Base-by-base conservation (phyloP, 768 basidiomycete species). In the Tulasnella sp. region DNA sequence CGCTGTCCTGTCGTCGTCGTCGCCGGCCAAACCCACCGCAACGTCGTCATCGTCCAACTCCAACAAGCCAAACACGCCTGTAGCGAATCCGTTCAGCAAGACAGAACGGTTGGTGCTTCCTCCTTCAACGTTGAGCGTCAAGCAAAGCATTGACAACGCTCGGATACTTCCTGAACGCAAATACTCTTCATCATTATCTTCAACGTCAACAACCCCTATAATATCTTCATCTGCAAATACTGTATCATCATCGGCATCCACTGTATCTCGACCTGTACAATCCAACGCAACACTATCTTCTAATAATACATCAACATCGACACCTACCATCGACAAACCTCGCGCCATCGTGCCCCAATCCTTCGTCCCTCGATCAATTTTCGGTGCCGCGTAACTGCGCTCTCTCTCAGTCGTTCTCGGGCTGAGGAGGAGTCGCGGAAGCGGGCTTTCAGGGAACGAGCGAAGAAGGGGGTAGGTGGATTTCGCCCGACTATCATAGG, bases 391-490 rank as follows among this genome's bases (percentile, higher is more conserved):
- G 81, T 95, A 86, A 94, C 86, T 42, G 22, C 79, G 76, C 64
- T 18, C 20, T 31, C 46, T n/a, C 20, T 6, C 40, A 76, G 46
- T 60, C 75, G 77, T 81, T 41, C 81, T 81, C 44, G 42, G 31
- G 92, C 91, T 18, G 94, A 96, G 86, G 88, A 90, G 83, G 92
- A 92, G 84, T 94, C 93, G 83, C 88, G 88, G 84, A 85, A 90
- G 81, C 91, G 89, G 85, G 93, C 92, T 3, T 91, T 95, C 91
- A 87, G 90, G 84, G 92, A 89, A 80, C 90, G 94, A 58, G 93
- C 91, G 7, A 89, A 89, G 89, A 95, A 93, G 86, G 94, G 94
- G 82, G 91, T 94, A 86, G 83, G 91, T 88, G 69, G 24, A 9
- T 41, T 46, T 54, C 28, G 41, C 18, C 54, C 46, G 54, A 28